Evolutionary conservation across 306 rosid species (phyloP).

Genomic region (Gastrolobium bilobum): DNA sequence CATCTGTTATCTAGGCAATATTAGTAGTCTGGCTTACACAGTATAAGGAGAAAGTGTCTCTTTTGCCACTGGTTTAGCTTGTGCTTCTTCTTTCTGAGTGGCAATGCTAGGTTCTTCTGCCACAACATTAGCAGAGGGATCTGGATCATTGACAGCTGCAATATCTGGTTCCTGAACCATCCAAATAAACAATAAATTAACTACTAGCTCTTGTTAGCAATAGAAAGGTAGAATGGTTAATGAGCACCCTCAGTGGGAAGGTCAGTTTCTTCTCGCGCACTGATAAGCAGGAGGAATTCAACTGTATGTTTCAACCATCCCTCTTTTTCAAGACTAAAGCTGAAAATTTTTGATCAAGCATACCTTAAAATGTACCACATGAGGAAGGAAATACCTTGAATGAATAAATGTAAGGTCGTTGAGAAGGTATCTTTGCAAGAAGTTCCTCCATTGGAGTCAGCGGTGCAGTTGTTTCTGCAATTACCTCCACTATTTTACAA

Average conservation of each 20-base stretch:
- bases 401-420: conserved; percentile 59
- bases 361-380: neutral
- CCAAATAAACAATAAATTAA: conserved; percentile 44
- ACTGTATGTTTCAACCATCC: conserved; percentile 12
- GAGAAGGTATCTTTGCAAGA: conserved; percentile 84
- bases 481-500: conserved; percentile 89
- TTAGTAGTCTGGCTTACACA: conserved; percentile 58
- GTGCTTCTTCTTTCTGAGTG: conserved; percentile 51
- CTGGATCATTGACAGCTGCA: conserved; percentile 47
- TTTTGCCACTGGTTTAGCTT: conserved; percentile 50
- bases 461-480: conserved; percentile 94
- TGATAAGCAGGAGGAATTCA: neutral
- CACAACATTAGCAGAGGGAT: conserved; percentile 50
- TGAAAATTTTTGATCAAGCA: conserved; percentile 16
- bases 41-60: conserved; percentile 74
- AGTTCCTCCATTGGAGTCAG: conserved; percentile 83
- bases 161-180: conserved; percentile 63
- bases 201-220: conserved; percentile 31
- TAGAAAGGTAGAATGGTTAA: conserved; percentile 2
- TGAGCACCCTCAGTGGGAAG: conserved; percentile 8
- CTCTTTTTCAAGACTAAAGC: conserved; percentile 22
- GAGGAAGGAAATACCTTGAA: conserved; percentile 64
- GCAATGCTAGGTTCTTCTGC: conserved; percentile 55
- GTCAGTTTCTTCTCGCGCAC: conserved; percentile 5
- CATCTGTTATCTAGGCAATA: conserved; percentile 21